Evolutionary conservation across 306 rosid species (phyloP).

Genomic region (Biancaea sappan): DNA sequence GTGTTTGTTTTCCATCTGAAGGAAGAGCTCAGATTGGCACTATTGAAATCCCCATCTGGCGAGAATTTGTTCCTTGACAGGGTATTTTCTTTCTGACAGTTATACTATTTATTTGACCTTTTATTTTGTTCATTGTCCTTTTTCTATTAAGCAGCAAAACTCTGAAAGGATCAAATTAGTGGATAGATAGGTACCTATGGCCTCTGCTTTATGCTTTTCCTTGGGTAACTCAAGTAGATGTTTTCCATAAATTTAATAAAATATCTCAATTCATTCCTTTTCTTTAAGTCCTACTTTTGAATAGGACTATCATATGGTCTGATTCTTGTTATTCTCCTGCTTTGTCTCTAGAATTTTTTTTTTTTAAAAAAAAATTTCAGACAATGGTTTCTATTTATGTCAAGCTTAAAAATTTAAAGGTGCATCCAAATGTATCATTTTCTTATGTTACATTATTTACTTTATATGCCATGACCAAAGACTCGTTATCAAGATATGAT

Average conservation of each 20-base stretch:
- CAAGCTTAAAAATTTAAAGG: neutral
- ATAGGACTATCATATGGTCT: neutral
- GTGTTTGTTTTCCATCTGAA: conserved; percentile 40
- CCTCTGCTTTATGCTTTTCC: neutral
- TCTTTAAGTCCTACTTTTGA: neutral
- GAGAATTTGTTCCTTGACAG: conserved; percentile 76
- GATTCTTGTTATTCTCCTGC: conserved; percentile 1
- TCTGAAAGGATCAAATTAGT: conserved; percentile 28
- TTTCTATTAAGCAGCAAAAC: conserved; percentile 3
- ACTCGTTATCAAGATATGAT: neutral
- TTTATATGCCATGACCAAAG: neutral
- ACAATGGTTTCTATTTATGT: conserved; percentile 1
- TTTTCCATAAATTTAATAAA: neutral
- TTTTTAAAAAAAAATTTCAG: too few species aligned
- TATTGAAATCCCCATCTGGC: conserved; percentile 43
- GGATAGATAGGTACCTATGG: neutral
- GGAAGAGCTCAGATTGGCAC: conserved; percentile 75
- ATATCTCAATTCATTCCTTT: neutral
- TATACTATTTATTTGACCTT: neutral
- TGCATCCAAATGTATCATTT: neutral
- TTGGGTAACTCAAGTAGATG: conserved; percentile 10
- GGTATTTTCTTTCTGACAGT: conserved; percentile 38
- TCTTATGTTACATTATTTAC: neutral
- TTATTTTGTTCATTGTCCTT: neutral
- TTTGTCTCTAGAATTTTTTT: neutral